Evolutionary conservation across 257 asterid genomes (phyloP).

Genomic region (Mitragyna speciosa): DNA sequence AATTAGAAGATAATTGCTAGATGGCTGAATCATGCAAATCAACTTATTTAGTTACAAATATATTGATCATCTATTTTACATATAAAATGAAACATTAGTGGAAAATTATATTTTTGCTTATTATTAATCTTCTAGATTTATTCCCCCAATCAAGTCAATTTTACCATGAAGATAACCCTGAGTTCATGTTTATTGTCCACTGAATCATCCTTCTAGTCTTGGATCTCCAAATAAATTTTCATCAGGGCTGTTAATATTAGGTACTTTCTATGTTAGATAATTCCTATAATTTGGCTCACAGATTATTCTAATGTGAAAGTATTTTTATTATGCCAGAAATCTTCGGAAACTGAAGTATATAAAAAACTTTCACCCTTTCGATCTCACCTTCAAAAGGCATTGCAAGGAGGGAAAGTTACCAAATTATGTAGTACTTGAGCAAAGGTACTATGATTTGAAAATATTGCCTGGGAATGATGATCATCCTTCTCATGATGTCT

Average conservation of each 20-base stretch:
- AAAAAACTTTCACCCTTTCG: conserved; percentile 57
- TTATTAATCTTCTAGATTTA: neutral
- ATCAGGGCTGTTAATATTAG: neutral
- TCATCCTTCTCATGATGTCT: conserved; percentile 72
- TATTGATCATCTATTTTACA: neutral
- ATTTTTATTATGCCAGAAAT: conserved; percentile 34
- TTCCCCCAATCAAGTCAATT: neutral
- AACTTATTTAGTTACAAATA: too few species aligned
- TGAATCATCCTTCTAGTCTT: too few species aligned
- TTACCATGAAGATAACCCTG: neutral
- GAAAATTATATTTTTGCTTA: neutral
- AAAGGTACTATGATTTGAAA: conserved; percentile 53
- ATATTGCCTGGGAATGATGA: conserved; percentile 67
- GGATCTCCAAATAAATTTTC: neutral
- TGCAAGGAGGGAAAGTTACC: conserved; percentile 72
- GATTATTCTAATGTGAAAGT: too few species aligned
- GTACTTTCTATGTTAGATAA: neutral
- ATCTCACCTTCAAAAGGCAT: conserved; percentile 56
- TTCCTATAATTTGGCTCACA: too few species aligned
- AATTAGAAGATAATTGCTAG: too few species aligned
- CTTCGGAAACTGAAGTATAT: conserved; percentile 62
- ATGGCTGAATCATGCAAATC: too few species aligned
- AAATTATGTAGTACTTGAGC: conserved; percentile 71
- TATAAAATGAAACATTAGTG: neutral
- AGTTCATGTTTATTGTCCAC: too few species aligned